Evolutionary conservation across 345 rosid species (phyloP).

Genomic region (Syzygium grande): DNA sequence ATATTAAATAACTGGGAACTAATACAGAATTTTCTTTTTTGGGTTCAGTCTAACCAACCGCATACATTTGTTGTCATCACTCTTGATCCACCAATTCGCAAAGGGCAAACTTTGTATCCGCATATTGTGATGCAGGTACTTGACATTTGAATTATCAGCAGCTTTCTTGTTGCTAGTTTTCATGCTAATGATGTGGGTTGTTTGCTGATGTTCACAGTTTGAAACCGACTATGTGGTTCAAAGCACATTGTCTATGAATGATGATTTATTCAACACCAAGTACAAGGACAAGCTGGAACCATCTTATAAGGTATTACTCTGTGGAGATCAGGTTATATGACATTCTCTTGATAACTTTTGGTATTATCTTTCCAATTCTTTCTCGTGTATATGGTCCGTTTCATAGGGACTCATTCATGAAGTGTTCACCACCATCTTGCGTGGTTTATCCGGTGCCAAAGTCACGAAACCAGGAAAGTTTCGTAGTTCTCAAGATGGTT

Average conservation of each 20-base stretch:
- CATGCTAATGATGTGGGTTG: neutral
- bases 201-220: constrained; percentile 33
- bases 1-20: neutral
- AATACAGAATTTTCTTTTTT: neutral
- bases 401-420: constrained; percentile 90
- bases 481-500: constrained; percentile 95
- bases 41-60: constrained; percentile 81
- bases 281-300: constrained; percentile 84
- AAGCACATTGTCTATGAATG: constrained; percentile 49
- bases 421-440: constrained; percentile 80
- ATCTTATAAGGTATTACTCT: constrained; percentile 62
- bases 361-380: neutral
- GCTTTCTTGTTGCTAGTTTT: neutral
- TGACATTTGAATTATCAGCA: neutral
- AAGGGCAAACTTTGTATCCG: constrained; percentile 94
- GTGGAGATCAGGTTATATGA: neutral
- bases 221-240: constrained; percentile 73
- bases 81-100: constrained; percentile 96
- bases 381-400: neutral
- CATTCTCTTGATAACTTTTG: neutral
- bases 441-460: constrained; percentile 91
- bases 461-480: constrained; percentile 95
- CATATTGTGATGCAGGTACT: constrained; percentile 92
- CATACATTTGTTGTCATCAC: constrained; percentile 89
- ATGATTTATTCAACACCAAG: constrained; percentile 70